phyloP scores from a whole-genome alignment of 441 rosid species.

The Populus tomentosa region DNA sequence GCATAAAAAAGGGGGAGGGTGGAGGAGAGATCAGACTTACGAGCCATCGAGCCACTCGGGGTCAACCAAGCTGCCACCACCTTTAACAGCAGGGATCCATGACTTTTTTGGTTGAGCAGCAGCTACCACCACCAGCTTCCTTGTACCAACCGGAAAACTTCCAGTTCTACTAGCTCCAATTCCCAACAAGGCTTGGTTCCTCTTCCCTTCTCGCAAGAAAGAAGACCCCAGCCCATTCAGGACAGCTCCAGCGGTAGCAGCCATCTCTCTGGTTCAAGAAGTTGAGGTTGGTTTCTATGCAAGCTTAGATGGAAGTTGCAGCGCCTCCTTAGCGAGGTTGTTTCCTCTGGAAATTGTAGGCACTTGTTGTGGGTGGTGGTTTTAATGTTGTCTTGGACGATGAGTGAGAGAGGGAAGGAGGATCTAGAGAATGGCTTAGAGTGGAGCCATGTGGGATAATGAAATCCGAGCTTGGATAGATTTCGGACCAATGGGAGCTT shows the following conservation, averaged over 20 bases:
- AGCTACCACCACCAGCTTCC: slow-evolving; percentile 48
- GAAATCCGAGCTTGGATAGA: slow-evolving; percentile 52
- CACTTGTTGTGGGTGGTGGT: not conserved
- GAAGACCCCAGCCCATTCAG: slow-evolving; percentile 78
- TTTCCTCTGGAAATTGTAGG: not conserved
- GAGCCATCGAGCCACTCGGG: slow-evolving; percentile 99
- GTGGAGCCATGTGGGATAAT: slow-evolving; percentile 22
- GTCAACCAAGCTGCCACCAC: slow-evolving; percentile 79
- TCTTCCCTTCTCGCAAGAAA: slow-evolving; percentile 54
- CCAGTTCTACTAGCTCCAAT: slow-evolving; percentile 16
- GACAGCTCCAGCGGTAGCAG: slow-evolving; percentile 66
- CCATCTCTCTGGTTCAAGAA: slow-evolving; percentile 24
- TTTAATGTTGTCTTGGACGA: not conserved
- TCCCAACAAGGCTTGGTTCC: slow-evolving; percentile 35
- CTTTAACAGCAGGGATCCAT: slow-evolving; percentile 86
- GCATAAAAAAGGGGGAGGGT: not conserved
- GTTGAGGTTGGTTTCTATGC: not conserved
- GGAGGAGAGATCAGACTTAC: slow-evolving; percentile 44
- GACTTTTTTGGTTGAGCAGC: slow-evolving; percentile 66
- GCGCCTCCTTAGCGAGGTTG: not conserved
- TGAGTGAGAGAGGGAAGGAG: not conserved
- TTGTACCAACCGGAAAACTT: slow-evolving; percentile 12
- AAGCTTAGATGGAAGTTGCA: too few relatives aligned
- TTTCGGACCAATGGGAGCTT: slow-evolving; percentile 63
- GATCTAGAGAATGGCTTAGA: slow-evolving; percentile 23